Evolutionary conservation across 352 stramenopile genomes (phyloP).

Genomic region (Phytopythium oedochilum): DNA sequence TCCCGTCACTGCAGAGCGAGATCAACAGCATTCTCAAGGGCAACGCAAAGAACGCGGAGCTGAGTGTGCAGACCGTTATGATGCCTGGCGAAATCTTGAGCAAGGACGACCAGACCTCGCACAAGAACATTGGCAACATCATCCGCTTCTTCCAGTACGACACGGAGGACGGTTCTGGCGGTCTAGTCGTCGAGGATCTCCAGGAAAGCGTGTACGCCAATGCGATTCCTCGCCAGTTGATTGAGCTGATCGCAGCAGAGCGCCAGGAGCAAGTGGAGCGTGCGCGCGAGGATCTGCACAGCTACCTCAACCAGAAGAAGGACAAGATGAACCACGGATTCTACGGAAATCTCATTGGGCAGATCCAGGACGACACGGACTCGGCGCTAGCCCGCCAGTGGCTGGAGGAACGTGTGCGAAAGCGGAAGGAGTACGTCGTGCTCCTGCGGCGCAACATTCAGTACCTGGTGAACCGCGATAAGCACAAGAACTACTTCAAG

Average conservation of each 20-base stretch:
- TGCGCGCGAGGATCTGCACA: conserved; percentile 69
- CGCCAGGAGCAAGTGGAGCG: conserved; percentile 77
- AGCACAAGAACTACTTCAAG: conserved; percentile 89
- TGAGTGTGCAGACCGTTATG: conserved; percentile 86
- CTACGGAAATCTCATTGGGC: conserved; percentile 82
- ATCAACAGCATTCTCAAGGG: conserved; percentile 65
- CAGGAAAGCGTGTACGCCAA: conserved; percentile 78
- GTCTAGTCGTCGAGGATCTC: conserved; percentile 81
- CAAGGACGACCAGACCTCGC: conserved; percentile 63
- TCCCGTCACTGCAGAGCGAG: conserved; percentile 54
- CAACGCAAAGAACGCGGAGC: conserved; percentile 72
- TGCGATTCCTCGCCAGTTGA: conserved; percentile 73
- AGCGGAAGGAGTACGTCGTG: conserved; percentile 79
- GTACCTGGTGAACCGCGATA: conserved; percentile 82
- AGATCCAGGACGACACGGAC: conserved; percentile 85
- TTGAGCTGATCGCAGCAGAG: conserved; percentile 75
- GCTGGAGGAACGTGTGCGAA: conserved; percentile 74
- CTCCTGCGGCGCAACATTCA: conserved; percentile 82
- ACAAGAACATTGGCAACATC: conserved; percentile 89
- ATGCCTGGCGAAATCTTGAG: conserved; percentile 74
- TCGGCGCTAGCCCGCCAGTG: conserved; percentile 67
- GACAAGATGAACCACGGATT: conserved; percentile 78
- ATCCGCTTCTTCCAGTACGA: conserved; percentile 89
- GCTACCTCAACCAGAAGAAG: conserved; percentile 85
- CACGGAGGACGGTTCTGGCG: conserved; percentile 70